Evolutionary conservation across 768 basidiomycete genomes (phyloP).

Genomic region (Lactifluus subvellereus): DNA sequence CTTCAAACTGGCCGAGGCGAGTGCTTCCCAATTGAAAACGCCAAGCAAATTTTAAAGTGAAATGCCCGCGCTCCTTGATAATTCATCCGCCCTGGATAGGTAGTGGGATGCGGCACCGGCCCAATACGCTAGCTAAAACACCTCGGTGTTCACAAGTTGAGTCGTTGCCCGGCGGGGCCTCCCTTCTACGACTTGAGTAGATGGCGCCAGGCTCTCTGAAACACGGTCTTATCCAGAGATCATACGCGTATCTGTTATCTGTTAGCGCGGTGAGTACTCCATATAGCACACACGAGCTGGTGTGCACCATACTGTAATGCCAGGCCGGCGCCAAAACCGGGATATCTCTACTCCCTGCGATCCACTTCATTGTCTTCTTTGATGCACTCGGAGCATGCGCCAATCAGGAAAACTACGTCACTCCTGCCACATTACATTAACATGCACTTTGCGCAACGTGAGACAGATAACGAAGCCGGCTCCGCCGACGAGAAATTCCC

Average conservation of each 20-base stretch:
- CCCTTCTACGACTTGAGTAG: neutral
- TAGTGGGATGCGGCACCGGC: neutral
- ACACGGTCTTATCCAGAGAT: neutral
- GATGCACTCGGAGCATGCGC: too few relatives aligned
- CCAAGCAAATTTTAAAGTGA: neutral
- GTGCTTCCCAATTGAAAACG: neutral
- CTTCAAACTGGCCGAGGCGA: neutral
- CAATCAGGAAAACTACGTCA: too few relatives aligned
- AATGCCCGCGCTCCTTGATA: neutral
- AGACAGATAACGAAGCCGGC: too few relatives aligned
- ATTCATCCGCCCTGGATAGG: too few relatives aligned
- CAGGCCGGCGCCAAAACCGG: too few relatives aligned
- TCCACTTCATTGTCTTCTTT: too few relatives aligned
- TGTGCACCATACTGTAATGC: neutral
- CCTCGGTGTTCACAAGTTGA: neutral
- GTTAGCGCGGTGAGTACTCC: neutral
- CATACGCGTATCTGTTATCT: neutral
- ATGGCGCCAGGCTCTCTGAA: neutral
- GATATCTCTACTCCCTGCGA: too few relatives aligned
- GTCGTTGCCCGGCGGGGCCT: neutral
- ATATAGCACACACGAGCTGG: neutral
- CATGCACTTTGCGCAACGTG: too few relatives aligned
- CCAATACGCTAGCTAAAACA: neutral
- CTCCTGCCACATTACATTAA: too few relatives aligned
- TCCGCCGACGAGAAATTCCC: too few relatives aligned